A percentile compares a stretch with the other conserved stretches of the same genome.
phyloP scores from a whole-genome alignment of 352 stramenopile species.

The Pythium chondricola region DNA sequence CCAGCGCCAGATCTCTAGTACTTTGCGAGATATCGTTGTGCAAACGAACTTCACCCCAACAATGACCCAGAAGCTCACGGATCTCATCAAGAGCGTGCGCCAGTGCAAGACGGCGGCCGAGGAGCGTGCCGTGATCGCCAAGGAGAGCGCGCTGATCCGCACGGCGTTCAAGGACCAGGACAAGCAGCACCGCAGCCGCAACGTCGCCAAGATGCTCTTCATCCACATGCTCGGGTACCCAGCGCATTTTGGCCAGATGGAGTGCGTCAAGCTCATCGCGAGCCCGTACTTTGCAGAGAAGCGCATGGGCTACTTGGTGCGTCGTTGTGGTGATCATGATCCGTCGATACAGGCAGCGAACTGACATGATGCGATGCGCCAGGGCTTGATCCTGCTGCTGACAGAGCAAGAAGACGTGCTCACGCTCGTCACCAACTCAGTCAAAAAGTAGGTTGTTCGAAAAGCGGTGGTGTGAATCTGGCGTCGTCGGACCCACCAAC shows the following conservation, averaged over 20 bases:
- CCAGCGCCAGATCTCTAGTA: too few species aligned
- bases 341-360: too few species aligned
- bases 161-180: slow-evolving; percentile 98
- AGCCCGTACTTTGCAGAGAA: slow-evolving; percentile 99
- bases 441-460: slow-evolving; percentile 87
- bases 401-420: slow-evolving; percentile 99
- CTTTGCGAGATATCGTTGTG: too few species aligned
- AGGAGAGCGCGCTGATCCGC: slow-evolving; percentile 98
- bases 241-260: slow-evolving; percentile 99
- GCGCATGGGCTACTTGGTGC: slow-evolving; percentile 96
- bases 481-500: too few species aligned
- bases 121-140: slow-evolving; percentile 98
- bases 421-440: slow-evolving; percentile 99
- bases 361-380: background rate
- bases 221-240: slow-evolving; percentile 99
- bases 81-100: slow-evolving; percentile 97
- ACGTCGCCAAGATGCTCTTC: slow-evolving; percentile 99
- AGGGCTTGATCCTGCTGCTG: slow-evolving; percentile 95
- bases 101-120: slow-evolving; percentile 98
- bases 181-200: slow-evolving; percentile 96
- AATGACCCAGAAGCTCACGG: slow-evolving; percentile 98
- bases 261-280: slow-evolving; percentile 99
- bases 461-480: background rate
- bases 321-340: background rate
- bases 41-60: background rate